Conservation (phyloP, 768 basidiomycete species). For the Boletus sensibilis region DNA sequence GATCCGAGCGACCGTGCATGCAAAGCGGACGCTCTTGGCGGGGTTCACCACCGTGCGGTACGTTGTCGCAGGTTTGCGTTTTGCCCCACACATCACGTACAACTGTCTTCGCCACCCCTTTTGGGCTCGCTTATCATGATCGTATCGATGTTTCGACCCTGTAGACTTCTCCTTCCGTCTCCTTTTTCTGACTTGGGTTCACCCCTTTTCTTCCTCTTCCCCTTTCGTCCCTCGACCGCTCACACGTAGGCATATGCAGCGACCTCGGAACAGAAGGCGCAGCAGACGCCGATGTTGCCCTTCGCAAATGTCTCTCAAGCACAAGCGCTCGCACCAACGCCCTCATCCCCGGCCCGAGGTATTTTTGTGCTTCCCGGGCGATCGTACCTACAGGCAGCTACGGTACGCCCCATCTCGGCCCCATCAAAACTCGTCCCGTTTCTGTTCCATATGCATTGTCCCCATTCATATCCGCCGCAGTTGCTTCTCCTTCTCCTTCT, state of each 20-base stretch:
- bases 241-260: constrained; percentile 27
- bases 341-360: constrained; percentile 59
- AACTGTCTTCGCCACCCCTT: not conserved
- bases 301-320: constrained; percentile 54
- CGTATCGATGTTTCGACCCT: not conserved
- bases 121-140: constrained; percentile 1
- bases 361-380: constrained; percentile 58
- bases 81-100: not conserved
- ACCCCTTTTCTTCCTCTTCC: too few relatives aligned
- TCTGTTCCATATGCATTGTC: not conserved
- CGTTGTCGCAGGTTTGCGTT: constrained; percentile 2
- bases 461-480: not conserved
- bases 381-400: constrained; percentile 63
- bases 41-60: constrained; percentile 66
- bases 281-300: constrained; percentile 55
- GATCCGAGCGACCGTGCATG: constrained; percentile 59
- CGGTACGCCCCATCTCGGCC: constrained; percentile 33
- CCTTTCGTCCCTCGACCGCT: not conserved
- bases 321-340: constrained; percentile 39
- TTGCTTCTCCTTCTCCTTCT: not conserved
- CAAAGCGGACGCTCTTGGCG: constrained; percentile 53
- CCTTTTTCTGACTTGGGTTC: too few relatives aligned
- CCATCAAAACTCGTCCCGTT: not conserved
- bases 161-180: not conserved
- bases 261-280: constrained; percentile 72